Conservation (phyloP, 2,329 filamentous ascomycete species). For the Fusarium pseudonygamai region DNA sequence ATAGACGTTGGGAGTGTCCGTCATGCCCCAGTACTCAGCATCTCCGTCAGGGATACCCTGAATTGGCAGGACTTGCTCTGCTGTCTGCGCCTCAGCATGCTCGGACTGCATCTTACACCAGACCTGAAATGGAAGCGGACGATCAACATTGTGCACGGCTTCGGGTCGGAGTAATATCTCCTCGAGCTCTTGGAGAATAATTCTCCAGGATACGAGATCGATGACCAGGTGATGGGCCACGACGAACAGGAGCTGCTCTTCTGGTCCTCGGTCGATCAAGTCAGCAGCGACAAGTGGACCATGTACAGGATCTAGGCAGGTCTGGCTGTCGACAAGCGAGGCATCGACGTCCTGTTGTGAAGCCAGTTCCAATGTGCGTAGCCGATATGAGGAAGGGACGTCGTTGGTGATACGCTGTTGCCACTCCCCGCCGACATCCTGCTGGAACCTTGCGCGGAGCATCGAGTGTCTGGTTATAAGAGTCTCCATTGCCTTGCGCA, state of each 20-base stretch:
- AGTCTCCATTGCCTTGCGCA: slow-evolving; percentile 16
- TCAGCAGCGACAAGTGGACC: slow-evolving; percentile 26
- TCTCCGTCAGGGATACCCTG: slow-evolving; percentile 30
- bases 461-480: slow-evolving; percentile 27
- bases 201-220: slow-evolving; percentile 58
- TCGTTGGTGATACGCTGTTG: slow-evolving; percentile 20
- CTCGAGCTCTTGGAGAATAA: slow-evolving; percentile 50
- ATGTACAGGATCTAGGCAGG: background rate
- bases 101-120: slow-evolving; percentile 50
- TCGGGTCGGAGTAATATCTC: slow-evolving; percentile 44
- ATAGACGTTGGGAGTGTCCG: slow-evolving; percentile 24
- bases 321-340: slow-evolving; percentile 20
- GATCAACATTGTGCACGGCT: slow-evolving; percentile 11
- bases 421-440: background rate
- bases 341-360: background rate
- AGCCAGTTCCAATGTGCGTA: background rate
- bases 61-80: slow-evolving; percentile 41
- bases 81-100: background rate
- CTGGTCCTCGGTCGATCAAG: slow-evolving; percentile 8
- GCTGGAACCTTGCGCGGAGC: slow-evolving; percentile 28
- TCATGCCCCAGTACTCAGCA: slow-evolving; percentile 41
- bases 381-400: slow-evolving; percentile 5
- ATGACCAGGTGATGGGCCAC: slow-evolving; percentile 52
- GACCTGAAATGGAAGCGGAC: slow-evolving; percentile 46
- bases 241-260: slow-evolving; percentile 48